These are phyloP conservation scores for Colletotrichum liriopes DNA, from an alignment of 2,329 filamentous ascomycete genomes.

Conservation along the genomic window DNA sequence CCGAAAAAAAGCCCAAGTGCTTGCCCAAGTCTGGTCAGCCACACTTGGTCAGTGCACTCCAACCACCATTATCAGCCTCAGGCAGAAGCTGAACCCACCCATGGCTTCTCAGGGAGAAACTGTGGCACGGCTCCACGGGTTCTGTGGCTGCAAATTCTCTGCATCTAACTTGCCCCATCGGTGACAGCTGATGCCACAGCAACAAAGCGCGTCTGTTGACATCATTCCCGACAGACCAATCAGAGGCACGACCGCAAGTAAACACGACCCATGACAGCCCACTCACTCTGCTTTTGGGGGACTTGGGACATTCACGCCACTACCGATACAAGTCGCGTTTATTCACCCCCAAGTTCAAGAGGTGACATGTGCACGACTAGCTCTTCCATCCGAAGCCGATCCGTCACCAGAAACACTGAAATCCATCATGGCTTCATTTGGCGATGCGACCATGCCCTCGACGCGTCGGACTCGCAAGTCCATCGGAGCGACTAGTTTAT, in stretches of 20 bases:
- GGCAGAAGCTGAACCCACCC: neutral
- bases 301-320: slow-evolving; percentile 45
- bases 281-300: slow-evolving; percentile 43
- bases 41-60: neutral
- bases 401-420: neutral
- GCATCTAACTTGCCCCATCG: neutral
- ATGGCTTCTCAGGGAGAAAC: neutral
- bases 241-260: slow-evolving; percentile 22
- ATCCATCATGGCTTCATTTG: slow-evolving; percentile 55
- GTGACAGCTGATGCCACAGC: slow-evolving; percentile 37
- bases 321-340: slow-evolving; percentile 28
- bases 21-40: neutral
- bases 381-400: slow-evolving; percentile 14
- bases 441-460: slow-evolving; percentile 68
- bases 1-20: neutral
- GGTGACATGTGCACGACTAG: slow-evolving; percentile 32
- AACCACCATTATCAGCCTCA: neutral
- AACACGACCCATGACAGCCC: slow-evolving; percentile 40
- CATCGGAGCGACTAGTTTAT: slow-evolving; percentile 62
- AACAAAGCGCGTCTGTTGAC: slow-evolving; percentile 42
- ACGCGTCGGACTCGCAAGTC: slow-evolving; percentile 78
- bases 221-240: slow-evolving; percentile 30
- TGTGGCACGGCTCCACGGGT: neutral
- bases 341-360: slow-evolving; percentile 42
- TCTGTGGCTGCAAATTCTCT: neutral